A percentile compares a stretch with the other conserved stretches of the same genome.
phyloP scores from a whole-genome alignment of 2,329 filamentous ascomycete genomes.

The Exophiala spinifera region DNA sequence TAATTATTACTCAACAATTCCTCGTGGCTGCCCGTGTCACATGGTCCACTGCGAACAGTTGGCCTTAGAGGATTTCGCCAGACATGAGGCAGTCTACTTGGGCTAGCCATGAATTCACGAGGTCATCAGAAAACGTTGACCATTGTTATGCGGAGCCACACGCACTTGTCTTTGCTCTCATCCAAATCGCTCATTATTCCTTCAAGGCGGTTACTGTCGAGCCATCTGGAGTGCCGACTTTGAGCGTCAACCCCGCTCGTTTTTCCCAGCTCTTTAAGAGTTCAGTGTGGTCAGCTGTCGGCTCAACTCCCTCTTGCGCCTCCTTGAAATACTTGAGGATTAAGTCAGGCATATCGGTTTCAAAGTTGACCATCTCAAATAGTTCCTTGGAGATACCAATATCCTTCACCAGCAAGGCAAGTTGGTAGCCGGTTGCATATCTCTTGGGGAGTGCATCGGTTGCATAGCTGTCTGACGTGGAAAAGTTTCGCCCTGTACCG shows the following conservation, averaged over 20 bases:
- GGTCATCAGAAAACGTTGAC: no score
- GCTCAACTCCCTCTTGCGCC: conserved; percentile 10
- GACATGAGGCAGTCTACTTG: conserved; percentile 10
- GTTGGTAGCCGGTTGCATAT: conserved; percentile 24
- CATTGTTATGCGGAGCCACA: not conserved
- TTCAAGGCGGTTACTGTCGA: conserved; percentile 18
- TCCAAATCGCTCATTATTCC: conserved; percentile 7
- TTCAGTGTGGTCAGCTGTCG: conserved; percentile 21
- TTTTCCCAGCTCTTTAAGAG: conserved; percentile 23
- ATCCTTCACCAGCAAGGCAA: conserved; percentile 25
- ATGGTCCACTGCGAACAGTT: no score
- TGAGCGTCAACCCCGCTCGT: conserved; percentile 17
- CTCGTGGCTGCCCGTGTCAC: conserved; percentile 8
- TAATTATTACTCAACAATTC: conserved; percentile 3
- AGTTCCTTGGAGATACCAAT: conserved; percentile 27
- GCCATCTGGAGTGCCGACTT: conserved; percentile 17
- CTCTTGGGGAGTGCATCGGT: conserved; percentile 24
- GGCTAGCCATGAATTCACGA: not conserved
- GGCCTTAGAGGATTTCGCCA: conserved; percentile 6
- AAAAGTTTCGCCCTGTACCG: conserved; percentile 38
- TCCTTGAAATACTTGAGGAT: conserved; percentile 29
- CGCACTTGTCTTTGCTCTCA: no score
- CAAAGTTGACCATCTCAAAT: conserved; percentile 15
- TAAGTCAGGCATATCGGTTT: conserved; percentile 22
- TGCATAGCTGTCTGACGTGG: conserved; percentile 33